Evolutionary conservation across 2,329 filamentous ascomycete genomes (phyloP).

Genomic region (Penicillium crustosum): DNA sequence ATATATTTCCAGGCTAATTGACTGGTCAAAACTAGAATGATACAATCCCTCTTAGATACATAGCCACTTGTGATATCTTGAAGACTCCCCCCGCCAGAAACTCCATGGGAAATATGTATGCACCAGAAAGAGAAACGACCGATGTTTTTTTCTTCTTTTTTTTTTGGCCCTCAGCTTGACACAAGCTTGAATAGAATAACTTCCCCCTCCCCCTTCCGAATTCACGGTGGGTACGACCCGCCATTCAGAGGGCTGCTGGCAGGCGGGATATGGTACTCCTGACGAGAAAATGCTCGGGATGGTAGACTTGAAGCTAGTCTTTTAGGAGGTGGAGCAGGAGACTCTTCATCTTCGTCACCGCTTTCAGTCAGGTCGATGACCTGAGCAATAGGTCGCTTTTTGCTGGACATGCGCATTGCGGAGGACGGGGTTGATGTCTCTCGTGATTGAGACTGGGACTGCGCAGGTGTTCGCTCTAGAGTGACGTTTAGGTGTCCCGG

Average conservation of each 20-base stretch:
- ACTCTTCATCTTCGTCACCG: constrained; percentile 52
- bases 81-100: constrained; percentile 16
- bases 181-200: constrained; percentile 9
- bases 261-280: constrained; percentile 25
- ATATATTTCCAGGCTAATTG: background rate
- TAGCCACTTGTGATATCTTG: constrained; percentile 1
- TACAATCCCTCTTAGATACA: constrained; percentile 1
- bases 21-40: background rate
- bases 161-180: background rate
- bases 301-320: constrained; percentile 29
- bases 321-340: constrained; percentile 39
- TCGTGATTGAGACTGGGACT: constrained; percentile 38
- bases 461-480: constrained; percentile 36
- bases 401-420: constrained; percentile 35
- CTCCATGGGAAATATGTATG: constrained; percentile 22
- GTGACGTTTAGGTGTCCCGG: constrained; percentile 23
- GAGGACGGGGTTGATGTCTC: constrained; percentile 44
- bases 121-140: background rate
- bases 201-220: no score
- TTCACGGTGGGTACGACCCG: constrained; percentile 18
- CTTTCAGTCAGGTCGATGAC: constrained; percentile 58
- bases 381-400: constrained; percentile 49
- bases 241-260: constrained; percentile 23
- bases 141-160: background rate
- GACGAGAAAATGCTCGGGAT: constrained; percentile 23